These are phyloP conservation scores for Trichoderma atrobrunneum DNA, from an alignment of 2,329 filamentous ascomycete species.

Conservation along the genomic window DNA sequence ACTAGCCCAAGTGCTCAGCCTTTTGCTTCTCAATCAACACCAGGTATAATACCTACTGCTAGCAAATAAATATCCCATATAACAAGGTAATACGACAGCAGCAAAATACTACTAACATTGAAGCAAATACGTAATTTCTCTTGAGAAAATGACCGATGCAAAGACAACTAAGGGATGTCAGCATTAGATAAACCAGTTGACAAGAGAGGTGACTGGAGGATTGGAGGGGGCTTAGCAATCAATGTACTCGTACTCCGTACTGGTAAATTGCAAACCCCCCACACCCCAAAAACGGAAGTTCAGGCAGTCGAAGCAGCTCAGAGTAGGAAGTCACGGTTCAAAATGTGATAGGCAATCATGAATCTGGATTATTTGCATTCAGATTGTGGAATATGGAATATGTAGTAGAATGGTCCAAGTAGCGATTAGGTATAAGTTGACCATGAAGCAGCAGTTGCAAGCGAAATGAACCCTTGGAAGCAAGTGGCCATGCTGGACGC, in stretches of 20 bases:
- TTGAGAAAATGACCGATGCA: neutral
- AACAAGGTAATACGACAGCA: neutral
- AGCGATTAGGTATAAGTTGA: neutral
- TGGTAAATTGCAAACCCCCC: neutral
- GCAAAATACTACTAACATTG: neutral
- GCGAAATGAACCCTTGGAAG: neutral
- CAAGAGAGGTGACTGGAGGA: neutral
- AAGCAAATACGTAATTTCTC: neutral
- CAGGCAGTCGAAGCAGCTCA: neutral
- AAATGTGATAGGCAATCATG: neutral
- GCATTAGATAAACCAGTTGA: neutral
- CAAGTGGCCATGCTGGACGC: neutral
- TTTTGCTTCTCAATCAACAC: neutral
- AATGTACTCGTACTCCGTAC: neutral
- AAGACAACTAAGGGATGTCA: neutral
- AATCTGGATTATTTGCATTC: neutral
- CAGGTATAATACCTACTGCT: neutral
- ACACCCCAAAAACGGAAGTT: neutral
- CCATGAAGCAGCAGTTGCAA: neutral
- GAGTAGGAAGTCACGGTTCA: neutral
- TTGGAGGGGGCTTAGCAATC: neutral
- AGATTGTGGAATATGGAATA: neutral
- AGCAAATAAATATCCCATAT: neutral
- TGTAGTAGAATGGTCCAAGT: neutral
- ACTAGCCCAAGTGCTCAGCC: neutral